Evolutionary conservation across 768 basidiomycete species (phyloP).

Genomic region (Tulasnella sp.): DNA sequence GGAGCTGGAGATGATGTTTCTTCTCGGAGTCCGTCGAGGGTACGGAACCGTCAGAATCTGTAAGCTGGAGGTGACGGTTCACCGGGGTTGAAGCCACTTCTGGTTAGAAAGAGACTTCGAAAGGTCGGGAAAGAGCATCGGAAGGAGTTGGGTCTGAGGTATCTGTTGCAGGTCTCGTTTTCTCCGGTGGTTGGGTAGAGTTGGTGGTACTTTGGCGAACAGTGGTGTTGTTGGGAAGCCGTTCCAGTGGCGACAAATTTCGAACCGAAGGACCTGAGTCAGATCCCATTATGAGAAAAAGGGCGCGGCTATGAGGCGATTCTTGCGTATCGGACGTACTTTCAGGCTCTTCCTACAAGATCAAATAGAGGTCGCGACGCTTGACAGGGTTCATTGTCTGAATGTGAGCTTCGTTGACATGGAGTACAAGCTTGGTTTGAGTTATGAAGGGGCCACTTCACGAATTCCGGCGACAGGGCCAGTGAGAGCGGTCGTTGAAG

Average conservation of each 20-base stretch:
- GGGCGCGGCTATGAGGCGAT: not conserved
- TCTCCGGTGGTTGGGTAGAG: not conserved
- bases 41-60: not conserved
- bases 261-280: not conserved
- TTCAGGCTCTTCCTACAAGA: not conserved
- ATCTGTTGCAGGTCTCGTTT: not conserved
- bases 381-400: not conserved
- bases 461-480: constrained; percentile 10
- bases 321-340: not conserved
- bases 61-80: not conserved
- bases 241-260: not conserved
- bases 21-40: not conserved
- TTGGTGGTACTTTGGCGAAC: not conserved
- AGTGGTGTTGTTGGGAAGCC: not conserved
- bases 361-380: not conserved
- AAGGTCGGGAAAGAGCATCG: not conserved
- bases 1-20: not conserved
- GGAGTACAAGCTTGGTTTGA: not conserved
- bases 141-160: not conserved
- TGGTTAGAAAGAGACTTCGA: not conserved
- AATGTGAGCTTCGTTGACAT: not conserved
- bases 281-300: not conserved
- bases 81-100: not conserved
- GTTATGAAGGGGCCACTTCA: not conserved
- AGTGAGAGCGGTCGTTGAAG: not conserved